Base-by-base conservation (phyloP, 2,329 filamentous ascomycete species). In the Chrysosporium queenslandicum region DNA sequence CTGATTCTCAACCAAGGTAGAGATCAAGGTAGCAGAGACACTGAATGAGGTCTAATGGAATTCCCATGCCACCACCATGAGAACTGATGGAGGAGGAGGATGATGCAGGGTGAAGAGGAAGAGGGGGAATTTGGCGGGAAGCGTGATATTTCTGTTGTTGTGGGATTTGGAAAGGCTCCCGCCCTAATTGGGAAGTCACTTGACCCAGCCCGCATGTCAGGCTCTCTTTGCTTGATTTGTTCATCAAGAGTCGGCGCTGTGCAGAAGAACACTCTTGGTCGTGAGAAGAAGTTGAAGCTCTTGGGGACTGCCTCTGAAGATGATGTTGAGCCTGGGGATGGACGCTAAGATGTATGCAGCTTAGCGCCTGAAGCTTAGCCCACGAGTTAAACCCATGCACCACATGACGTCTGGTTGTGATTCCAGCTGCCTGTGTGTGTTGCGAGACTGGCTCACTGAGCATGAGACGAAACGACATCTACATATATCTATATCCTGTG, bases 121-220 rank as follows among this genome's bases (percentile, higher is more conserved):
- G 40, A 16, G 14, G 40, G 23, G 11, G 6, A 2, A 5, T 4
- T 23, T 29, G n/a, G n/a, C 3, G n/a, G 27, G 27, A 30, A 45
- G 4, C 14, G 21, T n/a, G 23, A 9, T 8, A 14, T n/a, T 16
- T 25, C 40, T 43, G 40, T 27, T 27, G 21, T 43, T 14, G 21
- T 43, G 21, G 2, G 21, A 18, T 9, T 21, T 29, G 7, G 21
- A n/a, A n/a, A 23, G 43, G 5, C 20, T 21, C 29, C 27, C 2
- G 27, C n/a, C 25, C 42, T 45, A 30, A 45, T 14, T 46, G 42
- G 27, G 42, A 46, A 34, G 27, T 21, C 27, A 46, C 29, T 46
- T 34, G 30, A 36, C 18, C 20, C 8, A 20, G 42, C 2, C 42
- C 8, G 25, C 16, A 45, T 29, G 30, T 29, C 9, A 29, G 27